Evolutionary conservation across 495 filamentous ascomycete species (phyloP).

Genomic region (Hypoxylon fuscum): DNA sequence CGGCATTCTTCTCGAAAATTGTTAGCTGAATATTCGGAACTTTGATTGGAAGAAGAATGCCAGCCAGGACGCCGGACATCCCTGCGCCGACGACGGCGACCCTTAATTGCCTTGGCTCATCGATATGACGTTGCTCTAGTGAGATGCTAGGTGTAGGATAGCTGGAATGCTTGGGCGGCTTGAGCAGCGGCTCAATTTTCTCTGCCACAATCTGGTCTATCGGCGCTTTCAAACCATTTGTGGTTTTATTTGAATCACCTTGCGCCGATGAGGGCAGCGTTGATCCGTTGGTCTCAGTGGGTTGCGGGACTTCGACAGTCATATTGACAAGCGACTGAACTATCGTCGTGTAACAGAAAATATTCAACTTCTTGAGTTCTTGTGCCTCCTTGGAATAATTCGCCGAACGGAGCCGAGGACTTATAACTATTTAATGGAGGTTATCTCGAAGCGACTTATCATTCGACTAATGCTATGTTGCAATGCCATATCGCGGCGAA

Average conservation of each 20-base stretch:
- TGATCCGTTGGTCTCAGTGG: conserved; percentile 14
- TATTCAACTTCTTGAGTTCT: background rate
- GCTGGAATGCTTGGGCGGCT: conserved; percentile 11
- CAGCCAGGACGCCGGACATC: conserved; percentile 68
- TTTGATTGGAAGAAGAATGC: conserved; percentile 66
- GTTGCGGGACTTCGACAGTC: conserved; percentile 17
- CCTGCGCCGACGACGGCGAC: conserved; percentile 74
- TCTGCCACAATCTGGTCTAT: conserved; percentile 15
- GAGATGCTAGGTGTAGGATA: conserved; percentile 38
- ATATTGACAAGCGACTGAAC: conserved; percentile 10
- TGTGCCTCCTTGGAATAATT: background rate
- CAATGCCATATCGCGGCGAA: conserved; percentile 11
- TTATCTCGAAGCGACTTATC: conserved; percentile 31
- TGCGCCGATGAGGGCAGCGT: conserved; percentile 4
- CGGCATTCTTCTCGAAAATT: conserved; percentile 79
- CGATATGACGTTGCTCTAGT: conserved; percentile 58
- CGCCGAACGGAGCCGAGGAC: conserved; percentile 8
- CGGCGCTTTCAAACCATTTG: conserved; percentile 23
- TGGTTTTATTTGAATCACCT: background rate
- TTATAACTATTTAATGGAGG: conserved; percentile 28
- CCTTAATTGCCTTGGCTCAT: conserved; percentile 63
- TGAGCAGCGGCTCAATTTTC: conserved; percentile 14
- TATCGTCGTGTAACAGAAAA: conserved; percentile 2
- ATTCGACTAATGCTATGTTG: conserved; percentile 18
- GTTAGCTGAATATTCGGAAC: conserved; percentile 65